Percentiles rank a stretch among this genome's conserved stretches.
These are phyloP conservation scores for Elaeis guineensis DNA, from an alignment of 176 grass and related monocot genomes.

Conservation along the genomic window DNA sequence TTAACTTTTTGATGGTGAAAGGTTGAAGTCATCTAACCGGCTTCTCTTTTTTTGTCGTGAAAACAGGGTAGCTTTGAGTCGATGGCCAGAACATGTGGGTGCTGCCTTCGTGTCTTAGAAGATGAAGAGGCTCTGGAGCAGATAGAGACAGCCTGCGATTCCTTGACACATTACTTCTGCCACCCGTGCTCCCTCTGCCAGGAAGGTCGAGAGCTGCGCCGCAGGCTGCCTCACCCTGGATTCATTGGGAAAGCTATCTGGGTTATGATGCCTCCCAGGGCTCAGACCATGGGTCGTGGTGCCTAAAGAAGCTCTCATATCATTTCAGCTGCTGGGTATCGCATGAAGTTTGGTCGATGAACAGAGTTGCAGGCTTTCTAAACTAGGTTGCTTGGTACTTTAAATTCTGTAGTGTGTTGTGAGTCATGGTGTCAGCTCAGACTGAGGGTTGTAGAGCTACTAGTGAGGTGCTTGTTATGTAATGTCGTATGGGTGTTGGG, in stretches of 20 bases:
- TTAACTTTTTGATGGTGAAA: too few relatives aligned
- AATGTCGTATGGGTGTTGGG: too few relatives aligned
- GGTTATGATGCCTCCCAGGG: slow-evolving; percentile 65
- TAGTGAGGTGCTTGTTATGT: too few relatives aligned
- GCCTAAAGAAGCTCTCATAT: slow-evolving; percentile 25
- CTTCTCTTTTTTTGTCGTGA: too few relatives aligned
- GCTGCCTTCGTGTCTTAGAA: slow-evolving; percentile 23
- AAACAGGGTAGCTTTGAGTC: slow-evolving; percentile 77
- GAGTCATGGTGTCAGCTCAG: too few relatives aligned
- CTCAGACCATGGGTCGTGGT: slow-evolving; percentile 67
- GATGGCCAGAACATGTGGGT: slow-evolving; percentile 58
- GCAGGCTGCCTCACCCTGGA: slow-evolving; percentile 63
- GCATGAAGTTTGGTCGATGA: too few relatives aligned
- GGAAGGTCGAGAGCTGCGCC: slow-evolving; percentile 72
- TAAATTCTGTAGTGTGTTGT: too few relatives aligned
- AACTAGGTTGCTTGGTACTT: too few relatives aligned
- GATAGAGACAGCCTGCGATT: slow-evolving; percentile 53
- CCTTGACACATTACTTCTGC: slow-evolving; percentile 65
- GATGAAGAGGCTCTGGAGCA: slow-evolving; percentile 47
- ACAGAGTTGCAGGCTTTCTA: too few relatives aligned
- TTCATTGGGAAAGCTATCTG: slow-evolving; percentile 40
- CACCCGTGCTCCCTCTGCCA: slow-evolving; percentile 84
- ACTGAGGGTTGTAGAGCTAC: too few relatives aligned
- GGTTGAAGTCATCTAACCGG: too few relatives aligned
- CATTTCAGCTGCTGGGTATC: too few relatives aligned